These are phyloP conservation scores for Sporopachydermia lactativora DNA, from an alignment of 805 yeast species.

Conservation along the genomic window DNA sequence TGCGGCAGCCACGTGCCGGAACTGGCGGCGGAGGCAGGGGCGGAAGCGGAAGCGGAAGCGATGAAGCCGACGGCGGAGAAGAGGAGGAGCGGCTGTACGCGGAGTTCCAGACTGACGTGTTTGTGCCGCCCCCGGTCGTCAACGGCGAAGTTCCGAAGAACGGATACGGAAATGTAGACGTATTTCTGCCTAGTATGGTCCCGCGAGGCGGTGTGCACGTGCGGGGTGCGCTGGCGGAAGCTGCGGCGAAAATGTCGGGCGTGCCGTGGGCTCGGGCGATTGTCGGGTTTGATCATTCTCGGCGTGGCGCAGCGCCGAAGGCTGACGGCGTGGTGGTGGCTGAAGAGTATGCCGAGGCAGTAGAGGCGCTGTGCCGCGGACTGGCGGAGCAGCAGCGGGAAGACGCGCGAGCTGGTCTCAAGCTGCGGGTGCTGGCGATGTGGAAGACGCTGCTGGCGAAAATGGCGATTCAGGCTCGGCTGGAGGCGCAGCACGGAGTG, in stretches of 20 bases:
- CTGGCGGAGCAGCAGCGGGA: conserved; percentile 35
- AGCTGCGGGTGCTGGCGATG: conserved; percentile 33
- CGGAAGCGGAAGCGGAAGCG: conserved; percentile 3
- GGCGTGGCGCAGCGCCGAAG: conserved; percentile 40
- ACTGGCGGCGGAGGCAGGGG: background rate
- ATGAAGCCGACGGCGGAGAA: conserved; percentile 6
- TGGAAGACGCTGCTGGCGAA: conserved; percentile 42
- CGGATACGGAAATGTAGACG: conserved; percentile 72
- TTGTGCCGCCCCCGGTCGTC: conserved; percentile 46
- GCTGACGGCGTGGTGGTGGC: conserved; percentile 71
- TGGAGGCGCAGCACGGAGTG: conserved; percentile 35
- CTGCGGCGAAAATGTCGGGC: conserved; percentile 57
- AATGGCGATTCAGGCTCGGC: conserved; percentile 31
- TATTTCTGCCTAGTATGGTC: conserved; percentile 66
- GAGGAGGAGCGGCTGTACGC: conserved; percentile 49
- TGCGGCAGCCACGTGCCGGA: conserved; percentile 17
- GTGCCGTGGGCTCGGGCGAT: conserved; percentile 83
- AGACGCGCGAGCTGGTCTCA: conserved; percentile 27
- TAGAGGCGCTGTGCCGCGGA: conserved; percentile 33
- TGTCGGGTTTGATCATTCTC: conserved; percentile 64
- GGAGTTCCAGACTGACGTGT: conserved; percentile 61
- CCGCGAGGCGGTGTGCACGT: conserved; percentile 67
- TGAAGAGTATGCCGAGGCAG: conserved; percentile 43
- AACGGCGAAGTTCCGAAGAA: conserved; percentile 64
- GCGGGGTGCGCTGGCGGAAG: conserved; percentile 36